Evolutionary conservation across 805 yeast genomes (phyloP).

Genomic region (Candida koratica): DNA sequence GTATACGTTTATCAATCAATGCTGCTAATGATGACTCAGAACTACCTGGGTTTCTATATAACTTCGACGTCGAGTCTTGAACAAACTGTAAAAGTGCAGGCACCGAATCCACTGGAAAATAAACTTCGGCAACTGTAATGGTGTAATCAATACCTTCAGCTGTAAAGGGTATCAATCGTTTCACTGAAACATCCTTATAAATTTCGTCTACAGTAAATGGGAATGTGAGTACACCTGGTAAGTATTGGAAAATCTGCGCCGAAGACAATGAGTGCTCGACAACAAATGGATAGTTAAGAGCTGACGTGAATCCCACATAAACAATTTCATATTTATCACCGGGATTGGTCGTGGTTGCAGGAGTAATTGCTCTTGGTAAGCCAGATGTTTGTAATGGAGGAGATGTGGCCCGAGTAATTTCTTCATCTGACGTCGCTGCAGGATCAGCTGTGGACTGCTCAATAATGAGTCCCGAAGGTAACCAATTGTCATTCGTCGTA

Average conservation of each 20-base stretch:
- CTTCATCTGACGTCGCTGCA: slow-evolving; percentile 27
- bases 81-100: slow-evolving; percentile 48
- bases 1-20: slow-evolving; percentile 70
- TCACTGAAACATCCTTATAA: slow-evolving; percentile 51
- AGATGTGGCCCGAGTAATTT: slow-evolving; percentile 30
- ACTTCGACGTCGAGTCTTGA: slow-evolving; percentile 46
- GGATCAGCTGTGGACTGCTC: slow-evolving; percentile 19
- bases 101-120: slow-evolving; percentile 61
- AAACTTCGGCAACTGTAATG: slow-evolving; percentile 84
- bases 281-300: slow-evolving; percentile 81
- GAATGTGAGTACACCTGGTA: slow-evolving; percentile 66
- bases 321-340: slow-evolving; percentile 50
- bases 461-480: slow-evolving; percentile 33
- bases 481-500: slow-evolving; percentile 25
- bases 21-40: slow-evolving; percentile 56
- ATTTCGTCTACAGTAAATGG: slow-evolving; percentile 46
- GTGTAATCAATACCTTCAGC: slow-evolving; percentile 53
- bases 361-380: slow-evolving; percentile 76
- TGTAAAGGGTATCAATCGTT: slow-evolving; percentile 71
- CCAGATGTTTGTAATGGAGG: slow-evolving; percentile 38
- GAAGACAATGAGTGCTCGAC: slow-evolving; percentile 69
- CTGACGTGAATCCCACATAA: slow-evolving; percentile 72
- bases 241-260: slow-evolving; percentile 79
- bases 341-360: slow-evolving; percentile 48
- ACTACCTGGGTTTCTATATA: slow-evolving; percentile 58